A percentile compares a stretch with the other conserved stretches of the same genome.
phyloP scores from a whole-genome alignment of 73 alveolate species.

The Paramecium biaurelia region DNA sequence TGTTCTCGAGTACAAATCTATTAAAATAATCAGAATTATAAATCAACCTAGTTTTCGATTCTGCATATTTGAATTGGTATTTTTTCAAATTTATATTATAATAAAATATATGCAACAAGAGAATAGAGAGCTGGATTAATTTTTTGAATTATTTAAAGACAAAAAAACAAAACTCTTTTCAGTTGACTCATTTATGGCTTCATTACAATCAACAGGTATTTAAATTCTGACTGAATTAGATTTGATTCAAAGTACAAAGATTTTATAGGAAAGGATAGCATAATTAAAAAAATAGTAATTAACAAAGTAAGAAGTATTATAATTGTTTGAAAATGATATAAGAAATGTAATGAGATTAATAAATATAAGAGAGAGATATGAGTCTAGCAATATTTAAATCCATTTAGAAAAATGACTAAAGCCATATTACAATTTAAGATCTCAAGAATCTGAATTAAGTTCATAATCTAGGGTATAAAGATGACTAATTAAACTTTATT shows the following conservation, averaged over 20 bases:
- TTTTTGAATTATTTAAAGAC: not conserved
- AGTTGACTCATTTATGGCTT: not conserved
- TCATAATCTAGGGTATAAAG: not conserved
- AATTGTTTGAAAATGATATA: not conserved
- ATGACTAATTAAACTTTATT: not conserved
- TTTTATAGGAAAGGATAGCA: not conserved
- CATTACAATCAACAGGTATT: not conserved
- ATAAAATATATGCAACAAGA: not conserved
- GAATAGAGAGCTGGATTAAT: not conserved
- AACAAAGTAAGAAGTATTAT: not conserved
- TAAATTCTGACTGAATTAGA: not conserved
- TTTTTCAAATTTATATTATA: too few relatives aligned
- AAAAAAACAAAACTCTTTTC: not conserved
- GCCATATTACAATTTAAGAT: not conserved
- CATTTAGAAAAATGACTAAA: not conserved
- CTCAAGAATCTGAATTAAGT: not conserved
- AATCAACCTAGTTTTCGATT: too few relatives aligned
- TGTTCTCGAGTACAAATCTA: too few relatives aligned
- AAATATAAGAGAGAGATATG: not conserved
- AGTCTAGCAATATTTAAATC: not conserved
- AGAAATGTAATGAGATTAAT: not conserved
- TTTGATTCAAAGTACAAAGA: not conserved
- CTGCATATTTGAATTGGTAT: not conserved
- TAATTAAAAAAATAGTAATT: not conserved
- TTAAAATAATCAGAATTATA: too few relatives aligned